Evolutionary conservation across 495 filamentous ascomycete species (phyloP), one percentile per base, ranked within the genome.

Genomic region (Thozetella sp.): DNA sequence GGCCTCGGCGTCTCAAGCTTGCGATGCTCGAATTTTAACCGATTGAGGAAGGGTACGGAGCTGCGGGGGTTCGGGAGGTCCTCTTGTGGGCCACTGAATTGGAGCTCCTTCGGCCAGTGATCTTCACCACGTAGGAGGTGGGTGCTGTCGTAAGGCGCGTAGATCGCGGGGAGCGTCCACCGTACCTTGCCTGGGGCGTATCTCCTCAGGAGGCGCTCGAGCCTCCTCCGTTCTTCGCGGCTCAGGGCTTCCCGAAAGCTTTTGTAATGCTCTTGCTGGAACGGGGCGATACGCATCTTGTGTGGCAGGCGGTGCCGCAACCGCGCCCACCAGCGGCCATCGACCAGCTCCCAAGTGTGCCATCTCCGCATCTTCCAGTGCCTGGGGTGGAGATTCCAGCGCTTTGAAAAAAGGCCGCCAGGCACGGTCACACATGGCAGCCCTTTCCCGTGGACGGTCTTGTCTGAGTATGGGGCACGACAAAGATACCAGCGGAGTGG

Each of bases 321-420:
- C 2, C 87, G 83, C 34, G 96, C 74, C 94, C 94, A 98, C 76
- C 83, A 97, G 10, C 94, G 83, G 11, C 88, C 83, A 68, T 98
- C 94, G 83, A 86, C 97, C 0, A 95, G 76, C 2, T 63, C 62
- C 82, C 81, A 87, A 0, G 58, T 26, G n/a, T 63, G 68, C 76
- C 73, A 67, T 26, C n/a, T 4, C 3, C 52, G 48, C 57, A 43
- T 50, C 9, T 58, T 50, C 66, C 61, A 68, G 0, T 27, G 20
- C 0, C 43, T 34, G 1, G 65, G 58, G 3, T 25, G 26, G 1
- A 40, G 37, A 9, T 30, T 13, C 3, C 22, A 15, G 2, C 70
- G 66, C 26, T 22, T 10, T 6, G 19, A 22, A 15, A 68, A 48
- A 22, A 4, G 54, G 10, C 67, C 26, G 10, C 34, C 22, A 3